A percentile compares a stretch with the other conserved stretches of the same genome.
Conservation (phyloP, 2,329 filamentous ascomycete species). For the Colletotrichum karsti region DNA sequence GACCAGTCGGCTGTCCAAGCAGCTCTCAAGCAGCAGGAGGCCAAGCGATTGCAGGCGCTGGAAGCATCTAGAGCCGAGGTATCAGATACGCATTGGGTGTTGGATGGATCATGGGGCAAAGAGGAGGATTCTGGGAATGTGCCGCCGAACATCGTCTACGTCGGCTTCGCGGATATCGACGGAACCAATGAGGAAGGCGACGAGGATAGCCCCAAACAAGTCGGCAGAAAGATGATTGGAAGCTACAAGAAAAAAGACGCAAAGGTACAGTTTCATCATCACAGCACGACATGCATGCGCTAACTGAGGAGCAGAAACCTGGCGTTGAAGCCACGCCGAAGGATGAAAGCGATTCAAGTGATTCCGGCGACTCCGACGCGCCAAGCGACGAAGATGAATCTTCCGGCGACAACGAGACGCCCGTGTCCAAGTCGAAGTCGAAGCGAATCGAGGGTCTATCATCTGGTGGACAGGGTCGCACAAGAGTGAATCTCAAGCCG, state of each 20-base stretch:
- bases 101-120: slow-evolving; percentile 57
- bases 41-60: slow-evolving; percentile 67
- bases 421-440: slow-evolving; percentile 13
- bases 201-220: slow-evolving; percentile 41
- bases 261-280: slow-evolving; percentile 35
- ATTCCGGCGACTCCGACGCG: slow-evolving; percentile 30
- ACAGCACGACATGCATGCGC: background rate
- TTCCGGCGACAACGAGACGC: slow-evolving; percentile 9
- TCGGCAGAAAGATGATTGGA: slow-evolving; percentile 46
- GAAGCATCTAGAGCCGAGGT: slow-evolving; percentile 68
- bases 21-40: slow-evolving; percentile 73
- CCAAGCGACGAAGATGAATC: slow-evolving; percentile 16
- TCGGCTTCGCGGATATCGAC: slow-evolving; percentile 62
- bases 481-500: slow-evolving; percentile 28
- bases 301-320: slow-evolving; percentile 31
- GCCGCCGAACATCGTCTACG: slow-evolving; percentile 66
- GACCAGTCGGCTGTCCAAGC: slow-evolving; percentile 70
- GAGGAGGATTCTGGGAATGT: slow-evolving; percentile 27
- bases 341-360: slow-evolving; percentile 36
- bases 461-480: slow-evolving; percentile 20
- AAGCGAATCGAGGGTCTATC: slow-evolving; percentile 33
- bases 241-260: slow-evolving; percentile 36
- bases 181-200: slow-evolving; percentile 40
- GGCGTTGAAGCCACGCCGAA: slow-evolving; percentile 23
- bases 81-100: slow-evolving; percentile 80